A percentile compares a stretch with the other conserved stretches of the same genome.
These are phyloP conservation scores for Trichomonas vaginalis DNA, from an alignment of 208 protist genomes.

Conservation along the genomic window DNA sequence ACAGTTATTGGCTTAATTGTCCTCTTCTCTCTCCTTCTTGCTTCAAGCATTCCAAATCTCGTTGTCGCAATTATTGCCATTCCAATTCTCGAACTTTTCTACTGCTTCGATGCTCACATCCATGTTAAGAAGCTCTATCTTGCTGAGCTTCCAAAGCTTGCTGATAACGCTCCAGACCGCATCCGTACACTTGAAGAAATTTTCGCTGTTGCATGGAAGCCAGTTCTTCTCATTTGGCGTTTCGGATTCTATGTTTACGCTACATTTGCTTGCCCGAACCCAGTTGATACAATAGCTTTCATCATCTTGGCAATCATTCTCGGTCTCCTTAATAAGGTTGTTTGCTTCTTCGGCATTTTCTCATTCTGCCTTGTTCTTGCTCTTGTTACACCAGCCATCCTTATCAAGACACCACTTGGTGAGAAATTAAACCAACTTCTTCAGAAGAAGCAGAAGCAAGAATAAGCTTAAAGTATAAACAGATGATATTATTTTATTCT, in stretches of 20 bases:
- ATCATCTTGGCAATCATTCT: background rate
- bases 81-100: background rate
- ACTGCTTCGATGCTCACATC: background rate
- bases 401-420: background rate
- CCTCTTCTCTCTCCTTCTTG: background rate
- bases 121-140: background rate
- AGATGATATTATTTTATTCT: too few relatives aligned
- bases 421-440: background rate
- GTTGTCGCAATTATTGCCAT: background rate
- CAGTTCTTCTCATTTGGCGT: background rate
- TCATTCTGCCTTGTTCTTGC: background rate
- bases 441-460: background rate
- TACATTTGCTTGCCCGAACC: background rate
- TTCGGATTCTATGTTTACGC: background rate
- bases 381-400: background rate
- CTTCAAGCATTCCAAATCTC: background rate
- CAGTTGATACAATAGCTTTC: background rate
- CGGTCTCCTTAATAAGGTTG: background rate
- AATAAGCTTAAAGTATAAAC: too few relatives aligned
- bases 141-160: background rate
- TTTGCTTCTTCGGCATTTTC: background rate
- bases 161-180: background rate
- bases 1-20: background rate
- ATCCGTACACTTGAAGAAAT: background rate
- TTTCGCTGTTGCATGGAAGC: background rate